A percentile compares a stretch with the other conserved stretches of the same genome.
Evolutionary conservation across 108 stramenopile genomes (phyloP).

Genomic region (Licmophora abbreviata): DNA sequence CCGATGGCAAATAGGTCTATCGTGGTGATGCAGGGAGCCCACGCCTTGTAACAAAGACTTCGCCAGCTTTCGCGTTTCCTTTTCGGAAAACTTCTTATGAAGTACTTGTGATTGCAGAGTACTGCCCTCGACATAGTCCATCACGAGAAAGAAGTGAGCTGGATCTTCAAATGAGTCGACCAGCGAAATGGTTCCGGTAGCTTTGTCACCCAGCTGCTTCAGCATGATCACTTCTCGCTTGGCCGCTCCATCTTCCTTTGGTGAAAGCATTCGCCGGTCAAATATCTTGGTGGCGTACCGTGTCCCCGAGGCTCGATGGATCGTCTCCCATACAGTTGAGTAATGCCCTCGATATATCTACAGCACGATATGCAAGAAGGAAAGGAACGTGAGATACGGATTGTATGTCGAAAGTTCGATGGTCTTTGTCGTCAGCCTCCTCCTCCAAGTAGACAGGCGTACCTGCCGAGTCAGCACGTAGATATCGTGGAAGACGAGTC

Average conservation of each 20-base stretch:
- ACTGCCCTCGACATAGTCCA: slow-evolving; percentile 84
- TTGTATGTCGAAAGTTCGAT: too few relatives aligned
- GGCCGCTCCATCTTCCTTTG: slow-evolving; percentile 35
- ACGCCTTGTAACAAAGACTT: slow-evolving; percentile 59
- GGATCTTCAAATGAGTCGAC: slow-evolving; percentile 90
- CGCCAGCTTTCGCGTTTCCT: slow-evolving; percentile 74
- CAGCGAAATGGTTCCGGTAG: slow-evolving; percentile 61
- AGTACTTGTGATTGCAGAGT: slow-evolving; percentile 92
- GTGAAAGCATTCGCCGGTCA: slow-evolving; percentile 38
- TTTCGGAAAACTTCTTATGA: slow-evolving; percentile 61
- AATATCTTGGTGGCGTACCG: slow-evolving; percentile 64
- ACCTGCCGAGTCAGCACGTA: slow-evolving; percentile 9
- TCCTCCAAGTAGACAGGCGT: too few relatives aligned
- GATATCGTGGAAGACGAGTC: neutral
- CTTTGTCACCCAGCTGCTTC: slow-evolving; percentile 19
- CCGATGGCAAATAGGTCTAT: slow-evolving; percentile 73
- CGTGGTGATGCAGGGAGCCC: slow-evolving; percentile 56
- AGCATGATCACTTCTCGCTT: slow-evolving; percentile 56
- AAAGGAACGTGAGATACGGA: neutral
- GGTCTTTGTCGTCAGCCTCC: too few relatives aligned
- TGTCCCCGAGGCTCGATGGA: neutral
- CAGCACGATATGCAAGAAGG: neutral
- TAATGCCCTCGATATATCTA: neutral
- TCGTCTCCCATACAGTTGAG: slow-evolving; percentile 3
- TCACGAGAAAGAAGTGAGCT: slow-evolving; percentile 78